phyloP scores from a whole-genome alignment of 2,329 filamentous ascomycete species.

The Aureobasidium subglaciale region DNA sequence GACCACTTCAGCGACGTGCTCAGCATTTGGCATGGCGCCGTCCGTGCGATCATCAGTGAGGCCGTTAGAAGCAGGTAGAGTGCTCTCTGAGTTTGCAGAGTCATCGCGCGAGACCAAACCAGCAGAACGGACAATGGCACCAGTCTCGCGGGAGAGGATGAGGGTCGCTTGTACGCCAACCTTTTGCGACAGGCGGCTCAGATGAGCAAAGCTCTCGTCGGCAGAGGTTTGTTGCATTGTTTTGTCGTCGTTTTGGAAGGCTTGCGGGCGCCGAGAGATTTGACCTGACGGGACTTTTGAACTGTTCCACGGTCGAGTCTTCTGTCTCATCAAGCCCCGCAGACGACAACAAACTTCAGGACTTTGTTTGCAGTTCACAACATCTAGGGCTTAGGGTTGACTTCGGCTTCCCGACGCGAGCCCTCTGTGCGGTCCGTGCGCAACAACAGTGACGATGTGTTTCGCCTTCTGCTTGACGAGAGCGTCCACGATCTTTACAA shows the following conservation, averaged over 20 bases:
- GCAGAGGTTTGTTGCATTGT: constrained; percentile 1
- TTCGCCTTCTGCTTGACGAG: not conserved
- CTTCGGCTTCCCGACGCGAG: too few relatives aligned
- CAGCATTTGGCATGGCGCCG: constrained; percentile 48
- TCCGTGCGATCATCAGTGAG: constrained; percentile 20
- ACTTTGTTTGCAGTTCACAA: constrained; percentile 10
- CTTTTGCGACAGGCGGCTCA: constrained; percentile 67
- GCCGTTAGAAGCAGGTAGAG: constrained; percentile 19
- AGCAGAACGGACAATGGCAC: constrained; percentile 67
- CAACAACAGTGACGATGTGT: not conserved
- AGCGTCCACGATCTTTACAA: not conserved
- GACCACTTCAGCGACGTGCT: constrained; percentile 68
- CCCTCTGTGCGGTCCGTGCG: too few relatives aligned
- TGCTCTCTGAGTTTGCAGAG: constrained; percentile 37
- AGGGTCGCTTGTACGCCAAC: constrained; percentile 72
- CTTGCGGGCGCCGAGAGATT: not conserved
- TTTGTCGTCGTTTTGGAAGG: not conserved
- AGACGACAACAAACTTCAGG: not conserved
- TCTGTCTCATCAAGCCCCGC: too few relatives aligned
- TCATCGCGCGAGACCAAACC: constrained; percentile 59
- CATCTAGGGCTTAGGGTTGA: too few relatives aligned
- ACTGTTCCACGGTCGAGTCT: not conserved
- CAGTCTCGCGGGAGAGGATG: constrained; percentile 63
- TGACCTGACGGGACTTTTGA: not conserved
- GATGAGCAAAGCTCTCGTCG: constrained; percentile 56